Conservation (phyloP, 306 rosid genomes). For the Urtica urens region DNA sequence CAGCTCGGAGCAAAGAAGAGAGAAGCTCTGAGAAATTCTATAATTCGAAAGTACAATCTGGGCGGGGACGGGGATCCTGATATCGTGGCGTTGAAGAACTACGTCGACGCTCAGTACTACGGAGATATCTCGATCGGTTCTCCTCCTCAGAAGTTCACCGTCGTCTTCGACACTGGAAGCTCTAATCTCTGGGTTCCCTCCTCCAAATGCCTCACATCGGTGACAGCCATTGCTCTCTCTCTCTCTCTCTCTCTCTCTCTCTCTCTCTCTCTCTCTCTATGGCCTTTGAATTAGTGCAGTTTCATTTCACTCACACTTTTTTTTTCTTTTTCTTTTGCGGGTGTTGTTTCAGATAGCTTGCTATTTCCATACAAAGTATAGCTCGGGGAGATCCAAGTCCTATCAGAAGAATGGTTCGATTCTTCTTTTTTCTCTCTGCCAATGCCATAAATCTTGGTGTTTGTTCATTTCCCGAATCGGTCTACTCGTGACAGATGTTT, state of each 20-base stretch:
- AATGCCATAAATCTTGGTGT: background rate
- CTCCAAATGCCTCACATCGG: slow-evolving; percentile 55
- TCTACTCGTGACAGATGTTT: too few species aligned
- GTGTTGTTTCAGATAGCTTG: too few species aligned
- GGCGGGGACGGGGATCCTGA: slow-evolving; percentile 26
- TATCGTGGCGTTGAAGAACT: slow-evolving; percentile 58
- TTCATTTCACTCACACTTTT: background rate
- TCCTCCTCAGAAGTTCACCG: slow-evolving; percentile 82
- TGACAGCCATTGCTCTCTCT: slow-evolving; percentile 20
- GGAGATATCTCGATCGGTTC: slow-evolving; percentile 78
- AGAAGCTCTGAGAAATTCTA: slow-evolving; percentile 20
- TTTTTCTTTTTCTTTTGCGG: slow-evolving; percentile 33
- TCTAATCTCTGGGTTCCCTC: slow-evolving; percentile 96
- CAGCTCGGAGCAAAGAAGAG: slow-evolving; percentile 26
- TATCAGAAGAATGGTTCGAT: slow-evolving; percentile 64
- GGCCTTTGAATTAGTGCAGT: background rate
- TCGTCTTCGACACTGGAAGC: slow-evolving; percentile 91
- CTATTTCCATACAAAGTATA: slow-evolving; percentile 59
- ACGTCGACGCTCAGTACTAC: slow-evolving; percentile 87
- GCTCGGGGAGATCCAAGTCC: slow-evolving; percentile 47
- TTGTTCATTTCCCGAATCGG: too few species aligned
- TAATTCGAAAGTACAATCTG: slow-evolving; percentile 31
- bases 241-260: slow-evolving; percentile 1
- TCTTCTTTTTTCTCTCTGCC: background rate
- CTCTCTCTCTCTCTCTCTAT: too few species aligned